Conservation (phyloP, 2,329 filamentous ascomycete genomes). For the Sporothrix globosa region DNA sequence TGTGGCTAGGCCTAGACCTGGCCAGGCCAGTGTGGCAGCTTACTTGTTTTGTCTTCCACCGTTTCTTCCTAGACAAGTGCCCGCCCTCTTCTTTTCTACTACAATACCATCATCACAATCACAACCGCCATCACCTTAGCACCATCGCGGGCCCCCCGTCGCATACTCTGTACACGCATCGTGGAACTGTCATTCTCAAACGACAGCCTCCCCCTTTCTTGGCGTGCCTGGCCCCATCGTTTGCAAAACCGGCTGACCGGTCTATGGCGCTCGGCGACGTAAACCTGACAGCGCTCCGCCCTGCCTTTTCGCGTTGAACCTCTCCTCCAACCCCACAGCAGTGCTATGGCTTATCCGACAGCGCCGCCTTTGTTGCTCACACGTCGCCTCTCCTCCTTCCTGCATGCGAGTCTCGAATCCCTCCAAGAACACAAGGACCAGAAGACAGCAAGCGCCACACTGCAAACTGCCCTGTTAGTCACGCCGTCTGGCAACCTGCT, state of each 20-base stretch:
- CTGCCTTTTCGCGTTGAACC: not conserved
- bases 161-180: not conserved
- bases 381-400: slow-evolving; percentile 65
- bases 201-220: not conserved
- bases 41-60: not conserved
- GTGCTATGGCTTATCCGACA: slow-evolving; percentile 44
- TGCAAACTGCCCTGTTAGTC: slow-evolving; percentile 63
- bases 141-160: not conserved
- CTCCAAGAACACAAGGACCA: slow-evolving; percentile 31
- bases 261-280: not conserved
- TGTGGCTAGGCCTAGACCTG: not conserved
- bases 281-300: not conserved
- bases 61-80: not conserved
- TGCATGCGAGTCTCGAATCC: slow-evolving; percentile 56
- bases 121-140: not conserved
- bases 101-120: not conserved
- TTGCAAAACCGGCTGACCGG: not conserved
- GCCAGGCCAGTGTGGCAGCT: not conserved
- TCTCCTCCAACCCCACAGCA: slow-evolving; percentile 31
- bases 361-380: slow-evolving; percentile 65
- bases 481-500: slow-evolving; percentile 66
- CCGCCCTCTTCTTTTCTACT: not conserved
- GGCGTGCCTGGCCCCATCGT: not conserved
- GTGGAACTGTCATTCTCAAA: not conserved
- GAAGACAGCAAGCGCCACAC: slow-evolving; percentile 44